A percentile compares a stretch with the other conserved stretches of the same genome.
Evolutionary conservation across 257 asterid species (phyloP).

Genomic region (Solanum corneliomulleri): DNA sequence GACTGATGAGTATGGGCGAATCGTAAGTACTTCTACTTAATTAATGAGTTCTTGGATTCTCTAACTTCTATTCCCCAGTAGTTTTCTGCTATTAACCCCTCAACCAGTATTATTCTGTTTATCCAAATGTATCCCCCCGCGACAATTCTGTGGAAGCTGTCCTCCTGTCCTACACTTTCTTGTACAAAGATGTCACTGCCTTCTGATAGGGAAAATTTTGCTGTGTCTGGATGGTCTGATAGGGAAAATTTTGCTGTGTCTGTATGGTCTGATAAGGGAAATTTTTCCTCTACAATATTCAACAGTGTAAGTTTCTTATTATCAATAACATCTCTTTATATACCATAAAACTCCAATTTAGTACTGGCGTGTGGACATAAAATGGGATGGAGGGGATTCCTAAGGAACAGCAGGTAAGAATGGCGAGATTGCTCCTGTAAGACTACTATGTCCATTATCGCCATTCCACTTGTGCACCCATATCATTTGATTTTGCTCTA

Average conservation of each 20-base stretch:
- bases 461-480: neutral
- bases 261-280: neutral
- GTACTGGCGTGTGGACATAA: neutral
- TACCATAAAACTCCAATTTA: neutral
- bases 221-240: neutral
- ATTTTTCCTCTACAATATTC: neutral
- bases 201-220: neutral
- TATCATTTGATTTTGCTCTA: neutral
- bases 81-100: neutral
- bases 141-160: neutral
- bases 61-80: neutral
- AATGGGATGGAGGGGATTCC: neutral
- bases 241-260: neutral
- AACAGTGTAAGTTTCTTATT: neutral
- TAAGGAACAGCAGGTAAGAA: neutral
- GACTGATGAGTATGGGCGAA: conserved; percentile 92
- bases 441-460: neutral
- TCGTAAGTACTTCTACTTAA: conserved; percentile 41
- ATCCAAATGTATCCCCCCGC: neutral
- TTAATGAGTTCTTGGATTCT: neutral
- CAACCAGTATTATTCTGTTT: neutral
- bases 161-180: neutral
- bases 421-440: neutral
- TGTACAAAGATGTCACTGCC: neutral
- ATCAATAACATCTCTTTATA: neutral